A percentile compares a stretch with the other conserved stretches of the same genome.
These are phyloP conservation scores for Atkinsonella texensis DNA, from an alignment of 2,329 filamentous ascomycete genomes.

Conservation along the genomic window DNA sequence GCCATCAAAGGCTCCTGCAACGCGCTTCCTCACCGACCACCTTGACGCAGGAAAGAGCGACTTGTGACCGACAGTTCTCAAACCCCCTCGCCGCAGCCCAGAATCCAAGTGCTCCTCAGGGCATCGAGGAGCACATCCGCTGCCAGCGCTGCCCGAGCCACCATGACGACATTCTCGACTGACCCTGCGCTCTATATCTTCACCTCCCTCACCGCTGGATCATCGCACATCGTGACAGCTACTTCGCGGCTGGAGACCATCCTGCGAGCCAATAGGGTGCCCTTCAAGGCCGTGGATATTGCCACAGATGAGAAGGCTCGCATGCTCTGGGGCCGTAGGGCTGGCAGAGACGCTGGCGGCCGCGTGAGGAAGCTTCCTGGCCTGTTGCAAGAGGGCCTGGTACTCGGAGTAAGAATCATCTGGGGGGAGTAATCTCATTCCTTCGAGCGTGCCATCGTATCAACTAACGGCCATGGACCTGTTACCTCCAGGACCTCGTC, in stretches of 20 bases:
- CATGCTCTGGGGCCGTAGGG: conserved; percentile 76
- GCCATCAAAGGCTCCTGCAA: no score
- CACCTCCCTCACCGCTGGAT: conserved; percentile 90
- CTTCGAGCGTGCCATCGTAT: no score
- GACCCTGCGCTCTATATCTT: conserved; percentile 82
- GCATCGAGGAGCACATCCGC: background rate
- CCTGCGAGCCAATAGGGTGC: conserved; percentile 84
- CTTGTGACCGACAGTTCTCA: no score
- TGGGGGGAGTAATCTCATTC: no score
- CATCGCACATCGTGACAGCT: conserved; percentile 90
- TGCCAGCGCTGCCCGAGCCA: conserved; percentile 3
- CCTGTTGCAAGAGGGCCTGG: conserved; percentile 73
- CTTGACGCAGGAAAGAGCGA: no score
- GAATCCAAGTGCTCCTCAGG: no score
- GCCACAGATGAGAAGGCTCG: conserved; percentile 82
- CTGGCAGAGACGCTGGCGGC: conserved; percentile 55
- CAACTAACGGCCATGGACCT: background rate
- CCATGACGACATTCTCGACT: conserved; percentile 35
- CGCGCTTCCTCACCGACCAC: no score
- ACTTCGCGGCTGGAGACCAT: conserved; percentile 95
- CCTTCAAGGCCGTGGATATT: conserved; percentile 85
- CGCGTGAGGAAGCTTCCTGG: conserved; percentile 69
- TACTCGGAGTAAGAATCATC: conserved; percentile 61
- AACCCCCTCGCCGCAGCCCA: no score
- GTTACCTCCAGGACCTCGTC: conserved; percentile 59